Evolutionary conservation across 192 early-diverging fungal genomes (phyloP).

Genomic region (Dissophora ornata): DNA sequence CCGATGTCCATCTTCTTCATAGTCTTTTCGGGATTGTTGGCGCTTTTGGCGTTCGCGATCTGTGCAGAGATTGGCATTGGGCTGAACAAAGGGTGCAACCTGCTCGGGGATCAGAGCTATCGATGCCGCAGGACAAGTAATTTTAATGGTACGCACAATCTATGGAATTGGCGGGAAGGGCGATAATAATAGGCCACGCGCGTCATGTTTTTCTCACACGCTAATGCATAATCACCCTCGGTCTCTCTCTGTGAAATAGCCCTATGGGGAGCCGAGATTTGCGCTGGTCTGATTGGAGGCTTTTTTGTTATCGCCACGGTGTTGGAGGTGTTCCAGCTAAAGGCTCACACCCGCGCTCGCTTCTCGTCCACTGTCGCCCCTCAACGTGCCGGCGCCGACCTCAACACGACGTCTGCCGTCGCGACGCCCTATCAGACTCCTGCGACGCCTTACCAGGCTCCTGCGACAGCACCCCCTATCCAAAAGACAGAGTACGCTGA

Average conservation of each 20-base stretch:
- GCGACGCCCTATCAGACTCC: background rate
- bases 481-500: constrained; percentile 1
- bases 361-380: constrained; percentile 10
- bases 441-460: too few relatives aligned
- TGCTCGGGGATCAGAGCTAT: background rate
- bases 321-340: constrained; percentile 33
- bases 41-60: constrained; percentile 30
- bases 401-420: background rate
- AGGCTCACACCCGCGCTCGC: background rate
- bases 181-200: background rate
- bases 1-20: background rate
- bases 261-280: constrained; percentile 34
- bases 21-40: background rate
- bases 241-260: constrained; percentile 5
- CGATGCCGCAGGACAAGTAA: constrained; percentile 7
- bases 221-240: background rate
- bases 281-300: constrained; percentile 27
- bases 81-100: constrained; percentile 29
- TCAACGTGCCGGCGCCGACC: background rate
- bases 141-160: constrained; percentile 36
- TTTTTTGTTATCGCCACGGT: constrained; percentile 1
- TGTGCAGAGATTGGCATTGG: constrained; percentile 46
- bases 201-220: background rate
- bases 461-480: background rate
- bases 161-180: background rate